Base-by-base conservation (phyloP, 345 rosid species). In the Pseudoturritis turrita region DNA sequence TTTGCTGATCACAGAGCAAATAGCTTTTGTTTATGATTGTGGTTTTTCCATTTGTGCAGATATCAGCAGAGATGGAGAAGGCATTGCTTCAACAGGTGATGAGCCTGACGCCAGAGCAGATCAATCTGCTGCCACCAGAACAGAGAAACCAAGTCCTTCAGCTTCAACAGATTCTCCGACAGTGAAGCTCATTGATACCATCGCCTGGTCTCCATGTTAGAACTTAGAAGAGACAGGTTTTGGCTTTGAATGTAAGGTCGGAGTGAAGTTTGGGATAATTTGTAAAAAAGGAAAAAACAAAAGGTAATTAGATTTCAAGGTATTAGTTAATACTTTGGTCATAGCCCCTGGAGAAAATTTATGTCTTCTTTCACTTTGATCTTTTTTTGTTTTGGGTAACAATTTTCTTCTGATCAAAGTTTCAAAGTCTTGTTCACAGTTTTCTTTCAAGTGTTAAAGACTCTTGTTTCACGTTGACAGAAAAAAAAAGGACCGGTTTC, bases 61-160 rank as follows among this genome's bases (percentile, higher is more conserved):
- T 95, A 85, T 84, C 90, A 23, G 85, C 98, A 23, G 98, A 91
- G 71, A 95, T 86, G 98, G 97, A 91, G 89, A 86, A 89, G 85
- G 92, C 94, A n/a, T 82, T 95, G 58, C 96, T 91, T 73, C 97
- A 91, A 60, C 96, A 91, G 83, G 98, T 95, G 70, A 95, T 91
- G 97, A 95, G 98, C 84, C 87, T 95, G 41, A 89, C 99, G 22
- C 98, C 84, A 10, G 99, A 95, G 36, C 96, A 91, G 83, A 91
- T 95, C 44, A 88, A 84, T 84, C 83, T 83, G 45, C 78, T 95
- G 70, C 97, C 99, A 51, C 86, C 87, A 10, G 99, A 91, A 45
- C 98, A 89, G 69, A 86, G 99, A 74, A 86, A 80, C 67, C 99
- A 91, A 82, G 97, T 95, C 79, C 87, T 95, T 73, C 97, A 89